Evolutionary conservation across 2,329 filamentous ascomycete genomes (phyloP).

Genomic region (Trichoderma guizhouense): DNA sequence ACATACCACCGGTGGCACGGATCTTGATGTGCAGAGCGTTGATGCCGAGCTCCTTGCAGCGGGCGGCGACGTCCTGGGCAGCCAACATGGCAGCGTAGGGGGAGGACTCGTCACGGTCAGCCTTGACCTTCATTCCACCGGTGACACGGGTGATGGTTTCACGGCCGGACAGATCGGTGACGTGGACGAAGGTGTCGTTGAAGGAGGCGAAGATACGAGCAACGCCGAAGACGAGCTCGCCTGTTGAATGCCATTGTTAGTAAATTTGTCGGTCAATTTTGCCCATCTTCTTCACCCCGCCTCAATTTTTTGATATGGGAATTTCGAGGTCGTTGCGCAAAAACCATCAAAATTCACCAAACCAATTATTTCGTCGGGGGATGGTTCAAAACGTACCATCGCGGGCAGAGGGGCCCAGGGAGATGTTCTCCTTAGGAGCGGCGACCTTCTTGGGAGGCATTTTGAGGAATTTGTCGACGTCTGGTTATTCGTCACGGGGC

Average conservation of each 20-base stretch:
- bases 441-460: constrained; percentile 97
- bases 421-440: constrained; percentile 94
- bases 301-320: background rate
- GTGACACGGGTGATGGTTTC: constrained; percentile 99
- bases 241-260: constrained; percentile 42
- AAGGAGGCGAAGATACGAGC: constrained; percentile 94
- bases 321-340: background rate
- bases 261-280: background rate
- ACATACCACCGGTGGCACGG: constrained; percentile 91
- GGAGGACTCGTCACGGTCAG: constrained; percentile 99
- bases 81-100: constrained; percentile 99
- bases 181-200: constrained; percentile 95
- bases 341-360: background rate
- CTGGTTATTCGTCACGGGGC: constrained; percentile 36
- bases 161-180: constrained; percentile 99
- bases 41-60: constrained; percentile 69
- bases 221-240: constrained; percentile 97
- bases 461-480: constrained; percentile 45
- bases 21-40: constrained; percentile 99
- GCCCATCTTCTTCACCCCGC: background rate
- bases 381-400: constrained; percentile 62
- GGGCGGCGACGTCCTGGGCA: constrained; percentile 93
- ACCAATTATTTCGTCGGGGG: background rate
- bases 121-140: constrained; percentile 99
- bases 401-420: constrained; percentile 91